These are phyloP conservation scores for Solanum rostratum DNA, from an alignment of 257 asterid genomes.

Conservation along the genomic window DNA sequence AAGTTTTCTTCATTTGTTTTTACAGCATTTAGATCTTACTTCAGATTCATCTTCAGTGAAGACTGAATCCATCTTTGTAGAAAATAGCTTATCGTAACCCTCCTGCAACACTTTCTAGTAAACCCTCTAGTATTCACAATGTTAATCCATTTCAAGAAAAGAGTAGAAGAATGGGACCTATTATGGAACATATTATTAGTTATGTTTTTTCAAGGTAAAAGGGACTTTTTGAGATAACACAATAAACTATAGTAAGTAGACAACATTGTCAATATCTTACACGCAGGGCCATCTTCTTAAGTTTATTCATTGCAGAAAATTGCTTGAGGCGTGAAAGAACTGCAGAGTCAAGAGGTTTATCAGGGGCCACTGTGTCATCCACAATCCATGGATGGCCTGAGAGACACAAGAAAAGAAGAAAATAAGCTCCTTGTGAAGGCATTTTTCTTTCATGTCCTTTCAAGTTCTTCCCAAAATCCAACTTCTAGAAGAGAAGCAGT, in stretches of 20 bases:
- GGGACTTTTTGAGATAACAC: background rate
- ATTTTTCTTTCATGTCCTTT: background rate
- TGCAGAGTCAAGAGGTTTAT: constrained; percentile 94
- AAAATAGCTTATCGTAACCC: background rate
- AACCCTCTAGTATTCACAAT: background rate
- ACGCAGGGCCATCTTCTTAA: constrained; percentile 92
- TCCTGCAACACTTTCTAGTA: background rate
- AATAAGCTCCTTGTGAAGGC: background rate
- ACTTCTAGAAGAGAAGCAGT: background rate
- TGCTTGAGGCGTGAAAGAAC: constrained; percentile 93
- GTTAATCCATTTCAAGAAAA: background rate
- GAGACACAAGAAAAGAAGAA: background rate
- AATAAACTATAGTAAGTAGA: background rate
- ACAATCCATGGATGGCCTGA: constrained; percentile 94
- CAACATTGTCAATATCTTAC: constrained; percentile 30
- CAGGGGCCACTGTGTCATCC: constrained; percentile 86
- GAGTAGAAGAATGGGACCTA: background rate
- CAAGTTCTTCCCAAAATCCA: background rate
- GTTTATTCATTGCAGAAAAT: constrained; percentile 96
- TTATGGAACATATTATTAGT: background rate
- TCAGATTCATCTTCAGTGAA: background rate
- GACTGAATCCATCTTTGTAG: background rate
- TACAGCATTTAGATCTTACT: background rate
- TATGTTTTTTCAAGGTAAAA: background rate
- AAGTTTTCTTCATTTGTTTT: background rate